Conservation (phyloP, 2,329 filamentous ascomycete species). For the Alternaria triticimaculans region DNA sequence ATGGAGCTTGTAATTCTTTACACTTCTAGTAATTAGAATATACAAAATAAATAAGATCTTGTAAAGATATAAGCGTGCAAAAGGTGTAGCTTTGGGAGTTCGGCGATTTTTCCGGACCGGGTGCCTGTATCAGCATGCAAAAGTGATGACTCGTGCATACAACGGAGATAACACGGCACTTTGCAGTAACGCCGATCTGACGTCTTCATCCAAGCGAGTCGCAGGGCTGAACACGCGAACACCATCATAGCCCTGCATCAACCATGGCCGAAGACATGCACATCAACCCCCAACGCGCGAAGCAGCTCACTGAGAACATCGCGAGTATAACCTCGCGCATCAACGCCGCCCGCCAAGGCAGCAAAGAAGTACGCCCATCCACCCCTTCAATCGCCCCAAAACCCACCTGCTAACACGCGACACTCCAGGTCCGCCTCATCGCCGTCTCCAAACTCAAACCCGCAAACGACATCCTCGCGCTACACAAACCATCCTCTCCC, state of each 20-base stretch:
- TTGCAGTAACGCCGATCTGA: constrained; percentile 19
- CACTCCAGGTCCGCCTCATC: constrained; percentile 77
- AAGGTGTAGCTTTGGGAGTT: no score
- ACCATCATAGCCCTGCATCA: constrained; percentile 11
- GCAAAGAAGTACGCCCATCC: constrained; percentile 32
- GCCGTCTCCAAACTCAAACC: constrained; percentile 98
- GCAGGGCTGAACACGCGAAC: constrained; percentile 13
- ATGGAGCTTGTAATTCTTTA: no score
- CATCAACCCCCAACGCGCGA: constrained; percentile 53
- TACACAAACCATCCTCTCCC: constrained; percentile 65
- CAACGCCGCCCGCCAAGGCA: constrained; percentile 45
- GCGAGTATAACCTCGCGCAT: constrained; percentile 51
- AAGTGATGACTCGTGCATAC: background rate
- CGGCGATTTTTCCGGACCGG: no score
- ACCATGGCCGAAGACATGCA: constrained; percentile 49
- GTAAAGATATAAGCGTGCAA: no score
- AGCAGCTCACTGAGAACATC: constrained; percentile 55
- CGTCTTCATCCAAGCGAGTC: constrained; percentile 16
- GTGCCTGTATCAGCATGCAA: no score
- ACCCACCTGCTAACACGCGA: background rate
- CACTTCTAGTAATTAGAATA: no score
- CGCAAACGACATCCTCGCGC: constrained; percentile 83
- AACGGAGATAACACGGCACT: constrained; percentile 11
- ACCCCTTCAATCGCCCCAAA: background rate
- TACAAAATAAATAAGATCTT: no score